Base-by-base conservation (phyloP, 1,284 basidiomycete species). In the Apiotrichum akiyoshidainum region DNA sequence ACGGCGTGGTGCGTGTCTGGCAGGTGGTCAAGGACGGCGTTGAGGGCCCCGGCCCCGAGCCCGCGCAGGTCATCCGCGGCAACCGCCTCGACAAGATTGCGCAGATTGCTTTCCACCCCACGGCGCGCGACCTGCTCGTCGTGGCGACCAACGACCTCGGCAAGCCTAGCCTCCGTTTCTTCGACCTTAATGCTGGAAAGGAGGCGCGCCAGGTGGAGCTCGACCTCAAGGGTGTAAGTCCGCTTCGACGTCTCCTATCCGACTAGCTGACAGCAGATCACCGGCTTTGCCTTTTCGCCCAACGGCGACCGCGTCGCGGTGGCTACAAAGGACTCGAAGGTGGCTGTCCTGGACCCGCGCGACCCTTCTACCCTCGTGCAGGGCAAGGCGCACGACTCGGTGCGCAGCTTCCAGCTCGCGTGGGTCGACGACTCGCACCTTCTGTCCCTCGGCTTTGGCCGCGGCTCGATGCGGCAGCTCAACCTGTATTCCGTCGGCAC, bases 401-500 rank as follows among this genome's bases (percentile, higher is more conserved):
- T 78, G 8, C 69, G 80, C 9, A 71, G 76, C 0, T 78, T 78
- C 59, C 76, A 79, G 58, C 65, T 80, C 21, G 65, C 71, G 12
- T 82, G 80, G 80, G 65, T 79, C 4, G 74, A 77, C 55, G 62
- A 67, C 1, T 51, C 48, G 0, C 73, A 79, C 55, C 46, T 82
- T 19, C 55, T 80, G 26, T 71, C 72, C 6, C 71, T 78, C 33
- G 81, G 81, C 17, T 81, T 81, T 63, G 72, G 72, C 10, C 62
- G 69, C 13, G 74, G 78, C 1, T 80, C 80, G 2, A 71, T 73
- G 54, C 70, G 81, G 37, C 77, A 81, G 55, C 68, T 81, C 47
- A 72, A 76, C 47, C 65, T 81, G 9, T 78, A 79, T 66, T 12
- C 56, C 1, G 48, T 79, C 0, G 52, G 55, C 13, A 52, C 57